phyloP scores from a whole-genome alignment of 768 basidiomycete species.

The Lactifluus piperatus region DNA sequence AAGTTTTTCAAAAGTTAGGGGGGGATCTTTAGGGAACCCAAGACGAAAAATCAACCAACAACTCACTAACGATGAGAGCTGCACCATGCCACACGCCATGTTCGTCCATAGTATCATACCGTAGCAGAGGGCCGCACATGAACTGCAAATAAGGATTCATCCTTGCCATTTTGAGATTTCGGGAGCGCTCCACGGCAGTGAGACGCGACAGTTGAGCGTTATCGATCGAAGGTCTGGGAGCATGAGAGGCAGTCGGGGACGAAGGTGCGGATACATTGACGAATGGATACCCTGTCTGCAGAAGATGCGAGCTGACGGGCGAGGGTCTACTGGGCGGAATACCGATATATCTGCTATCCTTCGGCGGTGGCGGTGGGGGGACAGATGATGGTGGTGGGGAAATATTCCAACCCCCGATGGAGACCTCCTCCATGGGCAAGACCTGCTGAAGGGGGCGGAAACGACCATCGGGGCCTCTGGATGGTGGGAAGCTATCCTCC shows the following conservation, averaged over 20 bases:
- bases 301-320: conserved; percentile 2
- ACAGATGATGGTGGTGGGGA: conserved; percentile 25
- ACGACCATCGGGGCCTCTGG: conserved; percentile 40
- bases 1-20: too few species aligned
- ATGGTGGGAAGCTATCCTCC: conserved; percentile 23
- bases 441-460: conserved; percentile 50
- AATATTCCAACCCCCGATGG: conserved; percentile 48
- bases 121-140: conserved; percentile 86
- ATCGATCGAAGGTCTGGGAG: conserved; percentile 21
- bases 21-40: too few species aligned
- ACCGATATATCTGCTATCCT: conserved; percentile 27
- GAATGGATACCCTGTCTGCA: conserved; percentile 9
- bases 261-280: not conserved
- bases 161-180: conserved; percentile 43
- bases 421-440: conserved; percentile 50
- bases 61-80: conserved; percentile 81
- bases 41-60: not conserved
- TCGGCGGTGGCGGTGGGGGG: conserved; percentile 42
- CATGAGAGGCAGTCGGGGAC: conserved; percentile 4
- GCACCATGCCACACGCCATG: conserved; percentile 81
- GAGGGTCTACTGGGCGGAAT: not conserved
- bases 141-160: conserved; percentile 83
- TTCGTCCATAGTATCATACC: conserved; percentile 82
- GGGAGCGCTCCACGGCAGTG: conserved; percentile 58
- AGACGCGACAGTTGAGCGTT: conserved; percentile 37